These are phyloP conservation scores for Chaetomidium leptoderma DNA, from an alignment of 495 filamentous ascomycete genomes.

Conservation along the genomic window DNA sequence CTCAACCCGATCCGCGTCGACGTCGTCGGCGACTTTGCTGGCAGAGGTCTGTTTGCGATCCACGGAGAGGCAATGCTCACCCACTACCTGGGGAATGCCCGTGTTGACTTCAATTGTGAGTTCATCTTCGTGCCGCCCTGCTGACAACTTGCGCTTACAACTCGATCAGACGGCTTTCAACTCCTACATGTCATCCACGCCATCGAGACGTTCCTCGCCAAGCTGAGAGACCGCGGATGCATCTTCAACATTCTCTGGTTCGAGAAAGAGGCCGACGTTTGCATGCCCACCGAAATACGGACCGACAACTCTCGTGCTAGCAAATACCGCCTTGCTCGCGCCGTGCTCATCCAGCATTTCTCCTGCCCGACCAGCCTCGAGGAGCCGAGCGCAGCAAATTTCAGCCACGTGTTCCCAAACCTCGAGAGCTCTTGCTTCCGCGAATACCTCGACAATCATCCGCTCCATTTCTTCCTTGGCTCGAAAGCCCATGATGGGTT, in stretches of 20 bases:
- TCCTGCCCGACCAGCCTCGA: neutral
- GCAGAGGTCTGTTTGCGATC: neutral
- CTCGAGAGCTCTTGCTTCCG: neutral
- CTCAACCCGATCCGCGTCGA: neutral
- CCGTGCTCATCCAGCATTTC: constrained; percentile 1
- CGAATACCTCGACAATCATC: neutral
- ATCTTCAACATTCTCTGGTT: neutral
- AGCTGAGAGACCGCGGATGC: neutral
- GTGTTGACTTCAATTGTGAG: neutral
- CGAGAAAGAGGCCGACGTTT: neutral
- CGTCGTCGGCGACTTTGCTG: neutral
- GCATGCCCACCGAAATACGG: neutral
- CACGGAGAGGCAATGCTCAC: neutral
- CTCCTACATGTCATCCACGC: neutral
- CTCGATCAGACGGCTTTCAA: neutral
- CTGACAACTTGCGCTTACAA: neutral
- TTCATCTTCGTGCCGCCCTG: neutral
- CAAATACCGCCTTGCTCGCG: constrained; percentile 1
- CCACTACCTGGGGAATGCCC: neutral
- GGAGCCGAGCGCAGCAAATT: neutral
- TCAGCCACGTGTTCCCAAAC: neutral
- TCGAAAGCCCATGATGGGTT: neutral
- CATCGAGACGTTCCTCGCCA: neutral
- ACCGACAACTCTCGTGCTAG: neutral
- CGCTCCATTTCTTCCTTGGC: neutral